Evolutionary conservation across 257 asterid genomes (phyloP), one percentile per base, ranked within the genome.

Genomic region (Solanum virginianum): DNA sequence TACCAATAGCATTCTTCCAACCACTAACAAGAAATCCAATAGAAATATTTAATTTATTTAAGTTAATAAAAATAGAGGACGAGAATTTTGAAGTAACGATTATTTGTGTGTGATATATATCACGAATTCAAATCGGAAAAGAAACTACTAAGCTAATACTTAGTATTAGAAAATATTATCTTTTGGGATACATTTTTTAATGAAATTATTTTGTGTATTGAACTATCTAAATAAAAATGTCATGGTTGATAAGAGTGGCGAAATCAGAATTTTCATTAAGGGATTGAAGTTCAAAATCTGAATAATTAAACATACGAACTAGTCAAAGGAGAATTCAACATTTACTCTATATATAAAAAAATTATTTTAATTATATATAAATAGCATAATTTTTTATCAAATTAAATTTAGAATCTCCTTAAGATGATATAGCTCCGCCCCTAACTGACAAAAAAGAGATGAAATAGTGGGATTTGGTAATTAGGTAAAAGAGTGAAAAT

Each of bases 381-480:
- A 32, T 32, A 32, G 0, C 3, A 32, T 32, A 32, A 32, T 32
- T 32, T 32, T 32, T 32, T 32, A 32, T 32, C 36, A 0, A 32
- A 32, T 32, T 3, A 32, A 3, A 29, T 26, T 26, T 26, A 1
- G 2, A 26, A 26, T 26, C 2, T 26, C 2, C 2, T 26, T 26
- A 1, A 1, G 2, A 26, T 26, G 1, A 2, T 26, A 2, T 26
- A 26, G 2, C 32, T 29, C 32, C 32, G 26, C 26, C 26, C 26
- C 26, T 26, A 29, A 29, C 14, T 1, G 12, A 68, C 36, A 36
- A 45, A 68, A 77, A 79, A 10, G 15, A 13, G 16, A 72, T 45
- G 13, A 18, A 51, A 22, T 36, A 7, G 81, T 86, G 77, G 85
- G 85, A 43, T 57, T 79, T 71, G 83, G 81, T 66, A 66, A 39